Percentiles rank a stretch among this genome's conserved stretches.
Conservation (phyloP, 257 asterid genomes). For the Knoxia roxburghii region DNA sequence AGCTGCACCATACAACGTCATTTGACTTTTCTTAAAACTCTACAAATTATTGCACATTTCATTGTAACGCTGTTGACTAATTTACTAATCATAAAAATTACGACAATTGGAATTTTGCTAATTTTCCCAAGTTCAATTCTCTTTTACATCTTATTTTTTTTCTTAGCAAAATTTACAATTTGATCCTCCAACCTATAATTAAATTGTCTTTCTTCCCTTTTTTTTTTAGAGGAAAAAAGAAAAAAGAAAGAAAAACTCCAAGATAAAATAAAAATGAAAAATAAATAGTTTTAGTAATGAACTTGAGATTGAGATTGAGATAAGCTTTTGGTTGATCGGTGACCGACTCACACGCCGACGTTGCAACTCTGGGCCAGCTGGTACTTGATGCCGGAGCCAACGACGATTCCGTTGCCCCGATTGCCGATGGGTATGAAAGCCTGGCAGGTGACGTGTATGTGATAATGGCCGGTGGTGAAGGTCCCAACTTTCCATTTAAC, state of each 20-base stretch:
- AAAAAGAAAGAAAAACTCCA: neutral
- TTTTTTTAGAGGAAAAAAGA: neutral
- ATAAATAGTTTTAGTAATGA: neutral
- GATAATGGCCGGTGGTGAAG: conserved; percentile 56
- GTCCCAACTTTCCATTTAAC: conserved; percentile 71
- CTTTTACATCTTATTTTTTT: neutral
- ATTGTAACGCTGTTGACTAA: neutral
- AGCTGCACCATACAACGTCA: neutral
- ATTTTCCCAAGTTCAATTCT: neutral
- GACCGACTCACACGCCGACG: conserved; percentile 43
- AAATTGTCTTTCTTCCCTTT: neutral
- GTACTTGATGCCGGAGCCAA: conserved; percentile 64
- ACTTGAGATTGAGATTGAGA: neutral
- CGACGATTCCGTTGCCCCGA: conserved; percentile 31
- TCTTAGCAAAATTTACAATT: conserved; percentile 25
- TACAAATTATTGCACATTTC: conserved; percentile 8
- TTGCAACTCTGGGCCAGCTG: conserved; percentile 54
- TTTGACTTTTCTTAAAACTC: conserved; percentile 8
- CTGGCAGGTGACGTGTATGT: conserved; percentile 64
- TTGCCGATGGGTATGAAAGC: conserved; percentile 58
- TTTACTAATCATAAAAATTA: conserved; percentile 1
- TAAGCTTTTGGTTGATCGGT: no score
- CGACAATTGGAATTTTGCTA: conserved; percentile 12
- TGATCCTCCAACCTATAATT: neutral
- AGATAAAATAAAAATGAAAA: neutral